A percentile compares a stretch with the other conserved stretches of the same genome.
Conservation (phyloP, 441 rosid species). For the Erodium trifolium region DNA sequence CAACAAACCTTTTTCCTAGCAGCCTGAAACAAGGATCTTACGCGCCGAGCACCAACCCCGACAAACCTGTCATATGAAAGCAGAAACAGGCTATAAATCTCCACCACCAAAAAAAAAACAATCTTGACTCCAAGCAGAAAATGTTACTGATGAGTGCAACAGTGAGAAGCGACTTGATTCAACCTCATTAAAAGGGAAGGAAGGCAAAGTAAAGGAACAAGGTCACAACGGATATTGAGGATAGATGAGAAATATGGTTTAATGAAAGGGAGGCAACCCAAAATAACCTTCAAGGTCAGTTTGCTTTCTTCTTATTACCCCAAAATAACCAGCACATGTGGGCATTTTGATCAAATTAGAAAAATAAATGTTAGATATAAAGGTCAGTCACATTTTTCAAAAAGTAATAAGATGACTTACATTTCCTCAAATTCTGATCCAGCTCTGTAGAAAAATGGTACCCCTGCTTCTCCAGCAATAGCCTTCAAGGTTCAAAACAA, state of each 20-base stretch:
- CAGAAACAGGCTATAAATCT: not conserved
- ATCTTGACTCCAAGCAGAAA: not conserved
- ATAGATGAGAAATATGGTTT: not conserved
- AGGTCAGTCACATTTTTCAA: not conserved
- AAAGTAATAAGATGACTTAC: conserved; percentile 37
- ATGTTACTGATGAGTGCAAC: not conserved
- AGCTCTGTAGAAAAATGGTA: conserved; percentile 96
- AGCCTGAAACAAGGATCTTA: conserved; percentile 1
- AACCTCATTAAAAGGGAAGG: conserved; percentile 1
- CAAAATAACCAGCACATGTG: not conserved
- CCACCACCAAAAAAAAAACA: not conserved
- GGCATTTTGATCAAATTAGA: not conserved
- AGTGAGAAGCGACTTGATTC: not conserved
- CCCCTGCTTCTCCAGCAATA: conserved; percentile 99
- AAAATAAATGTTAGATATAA: not conserved
- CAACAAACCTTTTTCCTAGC: not conserved
- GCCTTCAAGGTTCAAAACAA: conserved; percentile 47
- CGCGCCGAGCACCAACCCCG: not conserved
- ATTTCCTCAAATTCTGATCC: conserved; percentile 99
- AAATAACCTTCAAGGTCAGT: too few relatives aligned
- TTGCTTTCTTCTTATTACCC: too few relatives aligned
- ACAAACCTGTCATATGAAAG: not conserved
- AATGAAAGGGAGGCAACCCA: too few relatives aligned
- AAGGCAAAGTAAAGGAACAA: not conserved
- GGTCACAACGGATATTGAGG: not conserved